Base-by-base conservation (phyloP, 1,284 basidiomycete species). In the Tilletia caries region DNA sequence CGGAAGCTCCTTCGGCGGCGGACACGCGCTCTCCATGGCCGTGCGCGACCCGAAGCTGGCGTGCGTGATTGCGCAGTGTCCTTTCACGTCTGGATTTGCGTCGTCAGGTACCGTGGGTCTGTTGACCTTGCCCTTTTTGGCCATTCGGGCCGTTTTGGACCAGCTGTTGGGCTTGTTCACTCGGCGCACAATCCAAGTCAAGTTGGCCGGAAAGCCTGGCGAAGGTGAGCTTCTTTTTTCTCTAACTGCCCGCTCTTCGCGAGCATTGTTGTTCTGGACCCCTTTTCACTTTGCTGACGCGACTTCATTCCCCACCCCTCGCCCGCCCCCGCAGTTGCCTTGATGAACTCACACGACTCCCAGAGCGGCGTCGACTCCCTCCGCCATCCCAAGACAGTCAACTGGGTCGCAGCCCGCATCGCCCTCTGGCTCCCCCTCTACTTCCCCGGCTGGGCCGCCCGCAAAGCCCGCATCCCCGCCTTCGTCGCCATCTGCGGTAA, bases 401-500 rank as follows among this genome's bases (percentile, higher is more conserved):
- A 78, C 18, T 68, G 71, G 37, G 68, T 78, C 10, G 72, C 77
- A 0, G 77, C 79, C 1, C 71, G 78, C 27, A 67, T 79, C 37
- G 70, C 66, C 0, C 75, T 81, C 12, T 33, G 70, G 13, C 54
- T 81, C 29, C 72, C 69, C 37, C 44, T 81, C 18, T 70, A 74
- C 60, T 68, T 70, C 20, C 79, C 79, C 2, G 79, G 79, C 6
- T 68, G 71, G 65, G 62, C 75, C 13, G 75, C 76, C 10, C 46
- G 67, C 23, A 52, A 70, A 2, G 74, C 80, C 23, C 48, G 70
- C 23, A 67, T 68, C 2, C 79, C 79, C n/a, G 79, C 80, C 67
- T 52, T 78, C n/a, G 80, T 81, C 48, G 76, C 75, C 46, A 44
- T 79, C 25, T 81, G 79, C 58, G 76, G 73, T n/a, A 75, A 71